Conservation (phyloP, 805 yeast genomes). For the Metschnikowia gelsemii region DNA sequence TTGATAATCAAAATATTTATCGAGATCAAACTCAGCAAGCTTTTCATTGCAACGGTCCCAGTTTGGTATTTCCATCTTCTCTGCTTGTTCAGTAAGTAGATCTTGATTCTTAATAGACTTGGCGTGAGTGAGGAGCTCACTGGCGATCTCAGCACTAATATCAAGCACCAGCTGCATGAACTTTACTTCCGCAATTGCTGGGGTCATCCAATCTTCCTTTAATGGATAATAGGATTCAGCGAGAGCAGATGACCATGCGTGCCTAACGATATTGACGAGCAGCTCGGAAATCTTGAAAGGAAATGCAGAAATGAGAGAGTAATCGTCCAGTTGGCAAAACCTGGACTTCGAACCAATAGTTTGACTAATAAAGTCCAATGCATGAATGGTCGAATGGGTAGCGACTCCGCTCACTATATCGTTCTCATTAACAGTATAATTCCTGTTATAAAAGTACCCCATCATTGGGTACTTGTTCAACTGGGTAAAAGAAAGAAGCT, state of each 20-base stretch:
- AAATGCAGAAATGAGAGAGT: conserved; percentile 10
- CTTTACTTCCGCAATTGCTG: conserved; percentile 11
- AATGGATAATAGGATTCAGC: conserved; percentile 13
- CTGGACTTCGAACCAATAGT: conserved; percentile 15
- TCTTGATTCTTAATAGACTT: conserved; percentile 6
- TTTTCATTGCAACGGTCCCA: conserved; percentile 9
- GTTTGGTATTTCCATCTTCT: conserved; percentile 2
- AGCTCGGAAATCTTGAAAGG: conserved; percentile 8
- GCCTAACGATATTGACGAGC: conserved; percentile 11
- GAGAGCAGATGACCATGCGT: conserved; percentile 12
- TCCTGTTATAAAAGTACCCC: conserved; percentile 12
- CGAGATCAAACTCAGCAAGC: conserved; percentile 6
- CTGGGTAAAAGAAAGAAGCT: conserved; percentile 5
- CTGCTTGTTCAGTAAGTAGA: conserved; percentile 4
- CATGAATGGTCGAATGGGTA: conserved; percentile 7
- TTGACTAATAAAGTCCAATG: conserved; percentile 5
- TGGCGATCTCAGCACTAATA: conserved; percentile 1
- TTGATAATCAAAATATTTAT: conserved; percentile 9
- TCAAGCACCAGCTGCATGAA: conserved; percentile 5
- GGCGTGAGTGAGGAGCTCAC: conserved; percentile 4
- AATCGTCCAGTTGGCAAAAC: conserved; percentile 7
- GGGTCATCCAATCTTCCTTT: conserved; percentile 14
- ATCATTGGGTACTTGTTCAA: conserved; percentile 10
- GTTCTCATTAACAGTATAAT: conserved; percentile 15
- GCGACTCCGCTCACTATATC: conserved; percentile 11